phyloP scores from a whole-genome alignment of 257 asterid species.

The Paraleonurus japonicus region DNA sequence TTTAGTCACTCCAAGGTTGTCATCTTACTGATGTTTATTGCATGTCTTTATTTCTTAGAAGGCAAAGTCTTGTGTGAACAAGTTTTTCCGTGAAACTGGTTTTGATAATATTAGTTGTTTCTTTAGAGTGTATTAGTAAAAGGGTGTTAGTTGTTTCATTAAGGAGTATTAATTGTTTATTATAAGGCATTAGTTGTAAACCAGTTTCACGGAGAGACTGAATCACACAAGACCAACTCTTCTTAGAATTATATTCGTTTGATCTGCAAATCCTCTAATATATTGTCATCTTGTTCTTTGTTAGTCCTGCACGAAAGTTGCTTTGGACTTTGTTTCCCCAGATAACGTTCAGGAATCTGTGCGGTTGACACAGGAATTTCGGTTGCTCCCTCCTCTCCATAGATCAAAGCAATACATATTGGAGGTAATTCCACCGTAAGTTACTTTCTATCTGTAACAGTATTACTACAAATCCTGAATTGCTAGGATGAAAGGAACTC shows the following conservation, averaged over 20 bases:
- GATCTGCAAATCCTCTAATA: conserved; percentile 1
- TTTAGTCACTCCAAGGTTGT: neutral
- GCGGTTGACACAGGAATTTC: conserved; percentile 62
- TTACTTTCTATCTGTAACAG: neutral
- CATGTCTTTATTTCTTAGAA: neutral
- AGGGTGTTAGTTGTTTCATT: no score
- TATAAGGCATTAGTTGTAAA: no score
- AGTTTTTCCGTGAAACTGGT: no score
- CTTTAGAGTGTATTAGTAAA: no score
- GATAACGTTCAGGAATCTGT: conserved; percentile 65
- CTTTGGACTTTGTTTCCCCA: conserved; percentile 79
- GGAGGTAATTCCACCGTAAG: conserved; percentile 45
- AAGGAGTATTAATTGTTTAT: no score
- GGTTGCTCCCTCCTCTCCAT: conserved; percentile 60
- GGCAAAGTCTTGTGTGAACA: no score
- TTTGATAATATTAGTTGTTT: no score
- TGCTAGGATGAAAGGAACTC: neutral
- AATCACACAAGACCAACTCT: no score
- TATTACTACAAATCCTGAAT: neutral
- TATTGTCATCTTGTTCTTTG: neutral
- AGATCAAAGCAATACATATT: conserved; percentile 68
- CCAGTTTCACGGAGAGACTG: no score
- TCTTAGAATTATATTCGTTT: neutral
- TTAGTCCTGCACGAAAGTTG: conserved; percentile 80
- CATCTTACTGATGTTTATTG: neutral